These are phyloP conservation scores for Hsuehochloa calcarea DNA, from an alignment of 176 grass and related monocot species.

Conservation along the genomic window DNA sequence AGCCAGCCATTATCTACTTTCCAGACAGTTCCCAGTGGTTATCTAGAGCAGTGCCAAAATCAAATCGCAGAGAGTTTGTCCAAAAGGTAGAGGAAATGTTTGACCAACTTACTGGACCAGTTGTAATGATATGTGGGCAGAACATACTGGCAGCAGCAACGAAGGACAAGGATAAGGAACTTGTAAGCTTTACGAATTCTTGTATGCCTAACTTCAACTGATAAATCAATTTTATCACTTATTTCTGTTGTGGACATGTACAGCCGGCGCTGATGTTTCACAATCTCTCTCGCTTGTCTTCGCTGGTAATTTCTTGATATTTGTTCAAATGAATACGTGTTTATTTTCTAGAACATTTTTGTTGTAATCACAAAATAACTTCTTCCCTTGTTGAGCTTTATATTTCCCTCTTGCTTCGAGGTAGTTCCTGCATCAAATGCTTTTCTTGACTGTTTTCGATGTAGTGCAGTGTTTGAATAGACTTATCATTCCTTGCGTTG, in stretches of 20 bases:
- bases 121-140: constrained; percentile 88
- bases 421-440: background rate
- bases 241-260: constrained; percentile 25
- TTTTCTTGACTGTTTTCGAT: background rate
- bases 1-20: constrained; percentile 88
- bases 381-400: background rate
- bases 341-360: constrained; percentile 3
- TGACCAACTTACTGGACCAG: constrained; percentile 66
- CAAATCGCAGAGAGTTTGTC: constrained; percentile 74
- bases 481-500: background rate
- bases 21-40: constrained; percentile 88
- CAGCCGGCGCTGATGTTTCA: constrained; percentile 27
- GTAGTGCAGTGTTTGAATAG: background rate
- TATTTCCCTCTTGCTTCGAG: background rate
- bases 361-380: background rate
- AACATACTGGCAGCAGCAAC: constrained; percentile 45
- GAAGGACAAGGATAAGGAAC: constrained; percentile 58
- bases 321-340: constrained; percentile 12
- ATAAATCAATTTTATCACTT: constrained; percentile 28
- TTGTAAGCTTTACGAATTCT: constrained; percentile 35
- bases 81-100: constrained; percentile 73
- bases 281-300: constrained; percentile 34
- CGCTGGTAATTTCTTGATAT: constrained; percentile 40
- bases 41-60: constrained; percentile 70
- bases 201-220: constrained; percentile 12